These are phyloP conservation scores for Gnomoniopsis sp. DNA, from an alignment of 2,329 filamentous ascomycete genomes.

Conservation along the genomic window DNA sequence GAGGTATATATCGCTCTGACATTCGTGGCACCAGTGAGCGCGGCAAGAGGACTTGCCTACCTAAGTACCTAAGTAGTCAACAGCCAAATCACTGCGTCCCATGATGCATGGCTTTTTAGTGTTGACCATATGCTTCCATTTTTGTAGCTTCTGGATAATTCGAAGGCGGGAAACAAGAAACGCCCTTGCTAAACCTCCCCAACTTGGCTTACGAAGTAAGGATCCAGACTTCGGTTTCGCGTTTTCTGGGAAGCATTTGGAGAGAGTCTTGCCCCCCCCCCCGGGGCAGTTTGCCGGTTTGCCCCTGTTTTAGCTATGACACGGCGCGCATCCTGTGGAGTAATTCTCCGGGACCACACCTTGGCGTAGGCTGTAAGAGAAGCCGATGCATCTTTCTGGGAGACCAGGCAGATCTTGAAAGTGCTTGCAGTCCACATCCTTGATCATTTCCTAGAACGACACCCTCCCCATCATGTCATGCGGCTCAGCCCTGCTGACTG, in stretches of 20 bases:
- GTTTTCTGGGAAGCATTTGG: background rate
- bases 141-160: background rate
- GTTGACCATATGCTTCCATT: background rate
- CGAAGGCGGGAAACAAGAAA: too few relatives aligned
- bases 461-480: background rate
- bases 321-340: background rate
- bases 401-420: background rate
- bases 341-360: conserved; percentile 4
- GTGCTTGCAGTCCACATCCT: conserved; percentile 2
- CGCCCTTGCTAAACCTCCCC: too few relatives aligned
- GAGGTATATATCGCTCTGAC: background rate
- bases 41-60: background rate
- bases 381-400: background rate
- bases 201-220: too few relatives aligned
- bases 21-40: conserved; percentile 12
- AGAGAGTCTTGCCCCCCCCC: background rate
- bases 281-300: background rate
- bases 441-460: background rate
- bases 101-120: background rate
- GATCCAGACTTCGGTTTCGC: background rate
- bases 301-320: conserved; percentile 10
- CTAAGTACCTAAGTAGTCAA: too few relatives aligned
- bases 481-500: conserved; percentile 1
- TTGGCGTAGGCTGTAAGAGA: background rate
- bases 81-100: background rate